phyloP scores from a whole-genome alignment of 2,329 filamentous ascomycete genomes.

The Epichloe coenophiala region DNA sequence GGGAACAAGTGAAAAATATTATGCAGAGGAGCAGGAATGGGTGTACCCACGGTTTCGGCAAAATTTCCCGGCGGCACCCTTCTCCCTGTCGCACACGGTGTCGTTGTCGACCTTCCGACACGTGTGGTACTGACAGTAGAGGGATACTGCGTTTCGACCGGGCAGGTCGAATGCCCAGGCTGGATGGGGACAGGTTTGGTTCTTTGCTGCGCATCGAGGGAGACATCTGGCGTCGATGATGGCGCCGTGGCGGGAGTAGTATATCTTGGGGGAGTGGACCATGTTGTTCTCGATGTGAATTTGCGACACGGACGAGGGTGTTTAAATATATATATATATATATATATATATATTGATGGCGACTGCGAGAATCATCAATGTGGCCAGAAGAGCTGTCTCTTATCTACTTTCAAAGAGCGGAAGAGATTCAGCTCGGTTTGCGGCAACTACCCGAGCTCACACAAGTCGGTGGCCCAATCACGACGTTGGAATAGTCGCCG shows the following conservation, averaged over 20 bases:
- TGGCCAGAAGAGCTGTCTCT: too few relatives aligned
- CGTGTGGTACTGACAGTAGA: slow-evolving; percentile 3
- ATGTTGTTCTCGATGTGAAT: too few relatives aligned
- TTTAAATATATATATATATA: too few relatives aligned
- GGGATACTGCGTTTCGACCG: not conserved
- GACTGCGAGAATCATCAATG: too few relatives aligned
- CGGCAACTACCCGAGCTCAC: not conserved
- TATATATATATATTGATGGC: too few relatives aligned
- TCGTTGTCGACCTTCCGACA: slow-evolving; percentile 2
- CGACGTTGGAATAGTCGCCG: not conserved
- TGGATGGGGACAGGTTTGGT: not conserved
- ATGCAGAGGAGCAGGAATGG: not conserved
- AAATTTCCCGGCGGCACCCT: not conserved
- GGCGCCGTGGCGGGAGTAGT: not conserved
- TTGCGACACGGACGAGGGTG: too few relatives aligned
- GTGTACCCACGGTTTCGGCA: not conserved
- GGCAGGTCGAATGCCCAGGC: not conserved
- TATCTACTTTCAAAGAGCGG: too few relatives aligned
- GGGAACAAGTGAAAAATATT: too few relatives aligned
- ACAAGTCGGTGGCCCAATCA: not conserved
- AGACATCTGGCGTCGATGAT: not conserved
- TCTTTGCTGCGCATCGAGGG: not conserved
- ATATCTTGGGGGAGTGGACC: not conserved
- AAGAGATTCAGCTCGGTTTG: too few relatives aligned
- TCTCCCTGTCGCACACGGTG: not conserved